A percentile compares a stretch with the other conserved stretches of the same genome.
phyloP scores from a whole-genome alignment of 306 rosid species.

The Rubus idaeus region DNA sequence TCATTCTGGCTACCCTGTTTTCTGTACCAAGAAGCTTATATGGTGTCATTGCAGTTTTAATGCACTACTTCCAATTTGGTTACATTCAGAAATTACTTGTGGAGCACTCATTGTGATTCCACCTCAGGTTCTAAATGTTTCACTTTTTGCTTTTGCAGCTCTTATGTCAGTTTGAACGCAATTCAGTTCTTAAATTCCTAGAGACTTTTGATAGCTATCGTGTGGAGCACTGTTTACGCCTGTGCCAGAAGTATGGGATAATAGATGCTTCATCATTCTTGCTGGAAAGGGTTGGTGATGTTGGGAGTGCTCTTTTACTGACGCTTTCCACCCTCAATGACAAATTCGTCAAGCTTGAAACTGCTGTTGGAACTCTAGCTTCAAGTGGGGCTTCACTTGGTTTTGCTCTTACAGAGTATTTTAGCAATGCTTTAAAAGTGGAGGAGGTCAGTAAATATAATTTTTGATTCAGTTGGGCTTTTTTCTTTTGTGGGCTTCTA shows the following conservation, averaged over 20 bases:
- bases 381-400: conserved; percentile 37
- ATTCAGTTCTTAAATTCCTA: conserved; percentile 88
- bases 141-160: conserved; percentile 54
- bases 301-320: conserved; percentile 85
- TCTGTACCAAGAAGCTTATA: not conserved
- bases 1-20: not conserved
- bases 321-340: conserved; percentile 75
- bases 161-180: conserved; percentile 76
- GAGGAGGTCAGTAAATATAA: conserved; percentile 63
- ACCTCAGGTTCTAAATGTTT: conserved; percentile 13
- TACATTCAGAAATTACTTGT: conserved; percentile 1
- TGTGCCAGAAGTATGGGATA: conserved; percentile 84
- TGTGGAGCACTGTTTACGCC: conserved; percentile 83
- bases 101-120: conserved; percentile 8
- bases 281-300: conserved; percentile 94
- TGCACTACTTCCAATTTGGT: conserved; percentile 1
- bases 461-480: conserved; percentile 22
- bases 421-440: conserved; percentile 42
- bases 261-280: conserved; percentile 90
- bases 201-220: conserved; percentile 93
- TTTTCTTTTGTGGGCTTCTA: conserved; percentile 1
- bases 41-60: not conserved
- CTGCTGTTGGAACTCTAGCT: conserved; percentile 59
- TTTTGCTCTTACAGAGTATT: conserved; percentile 42
- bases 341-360: conserved; percentile 76